phyloP scores from a whole-genome alignment of 208 protist species.

The Tritrichomonas musculus region DNA sequence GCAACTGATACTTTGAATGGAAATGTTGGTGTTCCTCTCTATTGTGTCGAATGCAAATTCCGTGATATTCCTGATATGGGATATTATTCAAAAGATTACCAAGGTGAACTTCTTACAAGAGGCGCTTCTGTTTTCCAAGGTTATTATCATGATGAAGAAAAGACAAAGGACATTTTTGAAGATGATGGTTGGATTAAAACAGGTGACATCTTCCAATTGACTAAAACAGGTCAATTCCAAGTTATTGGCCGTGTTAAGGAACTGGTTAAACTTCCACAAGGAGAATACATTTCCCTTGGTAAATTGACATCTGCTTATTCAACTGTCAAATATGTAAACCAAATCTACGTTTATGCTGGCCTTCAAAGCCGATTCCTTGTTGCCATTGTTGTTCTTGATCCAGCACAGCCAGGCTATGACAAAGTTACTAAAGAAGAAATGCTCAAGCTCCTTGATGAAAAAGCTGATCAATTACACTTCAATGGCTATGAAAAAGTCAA shows the following conservation, averaged over 20 bases:
- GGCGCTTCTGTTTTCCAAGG: background rate
- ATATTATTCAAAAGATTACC: background rate
- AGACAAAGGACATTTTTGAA: conserved; percentile 6
- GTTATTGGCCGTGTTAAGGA: background rate
- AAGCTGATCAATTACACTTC: background rate
- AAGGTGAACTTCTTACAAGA: background rate
- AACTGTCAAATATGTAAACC: background rate
- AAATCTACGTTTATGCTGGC: background rate
- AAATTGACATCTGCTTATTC: background rate
- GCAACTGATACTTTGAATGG: background rate
- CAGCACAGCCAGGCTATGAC: background rate
- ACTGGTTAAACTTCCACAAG: too few species aligned
- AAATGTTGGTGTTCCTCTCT: background rate
- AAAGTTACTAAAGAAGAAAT: background rate
- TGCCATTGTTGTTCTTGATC: background rate
- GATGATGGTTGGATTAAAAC: conserved; percentile 42
- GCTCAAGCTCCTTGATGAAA: background rate
- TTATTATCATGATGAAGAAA: background rate
- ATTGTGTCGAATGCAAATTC: background rate
- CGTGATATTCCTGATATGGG: conserved; percentile 13
- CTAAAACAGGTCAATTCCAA: background rate
- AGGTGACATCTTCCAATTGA: conserved; percentile 38
- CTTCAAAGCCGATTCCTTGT: background rate
- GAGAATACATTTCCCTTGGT: too few species aligned
- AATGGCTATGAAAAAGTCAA: conserved; percentile 40